Percentiles rank a stretch among this genome's conserved stretches.
These are phyloP conservation scores for Guadua angustifolia DNA, from an alignment of 176 grass and related monocot species.

Conservation along the genomic window DNA sequence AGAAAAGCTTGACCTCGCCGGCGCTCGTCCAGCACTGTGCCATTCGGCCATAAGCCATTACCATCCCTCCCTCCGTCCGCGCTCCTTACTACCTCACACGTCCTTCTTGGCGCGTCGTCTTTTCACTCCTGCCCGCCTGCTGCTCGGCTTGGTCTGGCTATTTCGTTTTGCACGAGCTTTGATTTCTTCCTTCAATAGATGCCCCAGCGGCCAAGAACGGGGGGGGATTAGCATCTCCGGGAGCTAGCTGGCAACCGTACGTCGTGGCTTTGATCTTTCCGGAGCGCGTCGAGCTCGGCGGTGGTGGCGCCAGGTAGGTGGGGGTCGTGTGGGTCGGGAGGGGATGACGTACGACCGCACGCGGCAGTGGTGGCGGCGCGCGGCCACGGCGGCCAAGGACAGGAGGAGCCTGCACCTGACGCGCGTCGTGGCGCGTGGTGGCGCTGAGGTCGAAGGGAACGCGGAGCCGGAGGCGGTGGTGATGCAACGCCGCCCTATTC, in stretches of 20 bases:
- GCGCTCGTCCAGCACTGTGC: neutral
- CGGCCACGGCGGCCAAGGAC: conserved; percentile 77
- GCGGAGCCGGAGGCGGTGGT: conserved; percentile 67
- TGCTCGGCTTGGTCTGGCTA: neutral
- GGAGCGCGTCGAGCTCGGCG: conserved; percentile 4
- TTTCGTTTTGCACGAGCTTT: neutral
- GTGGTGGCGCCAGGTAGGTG: neutral
- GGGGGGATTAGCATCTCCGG: neutral
- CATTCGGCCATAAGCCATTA: conserved; percentile 36
- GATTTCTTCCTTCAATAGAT: neutral
- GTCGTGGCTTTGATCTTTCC: conserved; percentile 31
- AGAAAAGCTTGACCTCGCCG: conserved; percentile 48
- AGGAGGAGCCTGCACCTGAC: conserved; percentile 66
- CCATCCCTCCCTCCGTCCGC: neutral
- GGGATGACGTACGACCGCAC: conserved; percentile 66
- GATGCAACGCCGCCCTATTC: too few species aligned
- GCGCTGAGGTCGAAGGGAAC: conserved; percentile 34
- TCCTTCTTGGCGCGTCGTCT: conserved; percentile 43
- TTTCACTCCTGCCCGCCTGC: neutral
- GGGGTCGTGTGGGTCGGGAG: too few species aligned
- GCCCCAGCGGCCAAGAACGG: conserved; percentile 31
- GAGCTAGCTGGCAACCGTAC: conserved; percentile 24
- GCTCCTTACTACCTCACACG: conserved; percentile 47
- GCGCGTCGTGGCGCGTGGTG: conserved; percentile 24
- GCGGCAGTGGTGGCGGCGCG: conserved; percentile 74